These are phyloP conservation scores for Eucalyptus marginata DNA, from an alignment of 345 rosid species.

Conservation along the genomic window DNA sequence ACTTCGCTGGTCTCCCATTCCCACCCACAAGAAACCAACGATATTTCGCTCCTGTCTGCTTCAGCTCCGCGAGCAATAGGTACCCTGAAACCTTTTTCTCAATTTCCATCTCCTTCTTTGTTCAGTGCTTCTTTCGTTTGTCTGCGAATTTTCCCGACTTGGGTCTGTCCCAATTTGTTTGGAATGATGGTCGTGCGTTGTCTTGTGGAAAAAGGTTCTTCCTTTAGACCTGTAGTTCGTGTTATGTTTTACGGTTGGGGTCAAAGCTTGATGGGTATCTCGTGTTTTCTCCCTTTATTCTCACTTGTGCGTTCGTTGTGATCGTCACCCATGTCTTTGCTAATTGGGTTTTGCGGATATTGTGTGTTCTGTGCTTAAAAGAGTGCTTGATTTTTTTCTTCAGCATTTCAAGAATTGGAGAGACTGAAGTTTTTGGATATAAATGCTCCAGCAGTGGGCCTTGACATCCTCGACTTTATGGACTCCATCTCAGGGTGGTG, in stretches of 20 bases:
- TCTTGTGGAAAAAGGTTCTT: not conserved
- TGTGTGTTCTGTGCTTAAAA: not conserved
- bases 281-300: not conserved
- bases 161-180: not conserved
- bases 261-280: not conserved
- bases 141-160: not conserved
- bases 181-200: not conserved
- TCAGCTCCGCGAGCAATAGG: not conserved
- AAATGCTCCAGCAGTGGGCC: conserved; percentile 20
- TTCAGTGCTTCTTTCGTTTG: not conserved
- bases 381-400: not conserved
- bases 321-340: not conserved
- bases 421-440: not conserved
- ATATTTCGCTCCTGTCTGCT: not conserved
- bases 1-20: not conserved
- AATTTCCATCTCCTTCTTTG: not conserved
- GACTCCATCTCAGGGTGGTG: conserved; percentile 22
- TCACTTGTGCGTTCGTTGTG: not conserved
- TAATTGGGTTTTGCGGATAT: not conserved
- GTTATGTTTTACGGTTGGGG: not conserved
- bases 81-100: not conserved
- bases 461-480: conserved; percentile 6
- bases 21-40: not conserved
- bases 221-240: not conserved
- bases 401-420: not conserved